Percentiles rank a stretch among this genome's conserved stretches.
Conservation (phyloP, 2,329 filamentous ascomycete species). For the Alternaria hordeiaustralica region DNA sequence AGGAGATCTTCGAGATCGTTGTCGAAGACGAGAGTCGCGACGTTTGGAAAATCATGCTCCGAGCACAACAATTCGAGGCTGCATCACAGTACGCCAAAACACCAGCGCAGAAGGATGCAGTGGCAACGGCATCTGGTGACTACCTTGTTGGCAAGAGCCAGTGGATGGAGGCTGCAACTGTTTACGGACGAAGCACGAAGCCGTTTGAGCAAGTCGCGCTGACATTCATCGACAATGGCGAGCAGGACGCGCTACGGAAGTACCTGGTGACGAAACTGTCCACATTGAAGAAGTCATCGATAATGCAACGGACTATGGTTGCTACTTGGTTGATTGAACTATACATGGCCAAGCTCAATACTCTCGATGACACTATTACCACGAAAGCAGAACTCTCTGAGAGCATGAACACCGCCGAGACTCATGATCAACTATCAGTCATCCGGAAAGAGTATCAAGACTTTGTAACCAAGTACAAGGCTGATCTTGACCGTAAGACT, state of each 20-base stretch:
- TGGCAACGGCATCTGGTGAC: conserved; percentile 91
- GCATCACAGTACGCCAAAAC: conserved; percentile 86
- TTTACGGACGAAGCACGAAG: conserved; percentile 96
- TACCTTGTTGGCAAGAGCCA: conserved; percentile 81
- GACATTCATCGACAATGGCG: conserved; percentile 85
- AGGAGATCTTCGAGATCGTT: conserved; percentile 93
- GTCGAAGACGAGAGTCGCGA: conserved; percentile 89
- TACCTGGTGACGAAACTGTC: conserved; percentile 86
- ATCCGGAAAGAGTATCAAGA: conserved; percentile 84
- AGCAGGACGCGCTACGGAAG: conserved; percentile 87
- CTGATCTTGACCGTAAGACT: conserved; percentile 87
- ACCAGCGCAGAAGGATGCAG: conserved; percentile 81
- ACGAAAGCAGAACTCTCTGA: conserved; percentile 84
- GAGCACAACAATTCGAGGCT: conserved; percentile 84
- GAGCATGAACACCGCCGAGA: conserved; percentile 72
- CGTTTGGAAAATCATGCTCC: conserved; percentile 92
- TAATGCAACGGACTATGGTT: conserved; percentile 96
- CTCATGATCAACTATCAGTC: conserved; percentile 71
- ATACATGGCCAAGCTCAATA: conserved; percentile 96
- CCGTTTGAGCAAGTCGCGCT: conserved; percentile 95
- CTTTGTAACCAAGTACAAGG: conserved; percentile 84
- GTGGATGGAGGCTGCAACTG: conserved; percentile 82
- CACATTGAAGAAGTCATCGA: conserved; percentile 78
- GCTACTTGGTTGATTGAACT: conserved; percentile 94
- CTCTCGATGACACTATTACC: conserved; percentile 90